Conservation (phyloP, 805 yeast genomes). For the Jamesozyma gamospora region DNA sequence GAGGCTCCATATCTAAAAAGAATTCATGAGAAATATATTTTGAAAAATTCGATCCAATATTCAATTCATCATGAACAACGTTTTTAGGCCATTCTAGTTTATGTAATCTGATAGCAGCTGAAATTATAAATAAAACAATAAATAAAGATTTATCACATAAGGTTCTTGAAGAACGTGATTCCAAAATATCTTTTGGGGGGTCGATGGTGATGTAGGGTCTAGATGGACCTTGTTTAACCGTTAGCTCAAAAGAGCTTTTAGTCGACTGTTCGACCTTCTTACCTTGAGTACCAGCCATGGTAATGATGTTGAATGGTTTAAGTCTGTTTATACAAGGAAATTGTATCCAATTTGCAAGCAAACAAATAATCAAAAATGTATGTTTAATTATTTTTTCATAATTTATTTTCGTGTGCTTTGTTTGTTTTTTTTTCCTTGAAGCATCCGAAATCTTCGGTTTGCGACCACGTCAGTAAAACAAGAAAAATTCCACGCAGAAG, state of each 20-base stretch:
- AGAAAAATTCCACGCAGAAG: no score
- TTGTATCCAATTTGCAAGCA: no score
- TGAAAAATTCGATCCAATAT: slow-evolving; percentile 86
- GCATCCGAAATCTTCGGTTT: no score
- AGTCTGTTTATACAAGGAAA: no score
- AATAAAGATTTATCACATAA: slow-evolving; percentile 34
- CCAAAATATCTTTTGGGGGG: slow-evolving; percentile 34
- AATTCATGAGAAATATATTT: slow-evolving; percentile 57
- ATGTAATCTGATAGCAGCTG: slow-evolving; percentile 51
- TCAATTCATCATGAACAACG: slow-evolving; percentile 86
- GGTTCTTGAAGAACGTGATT: slow-evolving; percentile 33
- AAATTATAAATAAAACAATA: slow-evolving; percentile 36
- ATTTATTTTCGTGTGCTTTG: no score
- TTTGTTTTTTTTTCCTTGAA: no score
- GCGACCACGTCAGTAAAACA: no score
- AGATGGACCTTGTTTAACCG: slow-evolving; percentile 39
- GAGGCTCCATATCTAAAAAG: slow-evolving; percentile 72
- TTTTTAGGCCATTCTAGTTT: slow-evolving; percentile 58
- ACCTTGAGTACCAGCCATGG: no score
- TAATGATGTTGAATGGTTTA: no score
- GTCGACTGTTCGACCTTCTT: neutral
- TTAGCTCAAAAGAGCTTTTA: slow-evolving; percentile 26
- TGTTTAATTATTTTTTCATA: no score
- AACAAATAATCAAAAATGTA: no score
- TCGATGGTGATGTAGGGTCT: slow-evolving; percentile 48